Percentiles rank a stretch among this genome's conserved stretches.
phyloP scores from a whole-genome alignment of 768 basidiomycete species.

The Pleurotus cornucopiae region DNA sequence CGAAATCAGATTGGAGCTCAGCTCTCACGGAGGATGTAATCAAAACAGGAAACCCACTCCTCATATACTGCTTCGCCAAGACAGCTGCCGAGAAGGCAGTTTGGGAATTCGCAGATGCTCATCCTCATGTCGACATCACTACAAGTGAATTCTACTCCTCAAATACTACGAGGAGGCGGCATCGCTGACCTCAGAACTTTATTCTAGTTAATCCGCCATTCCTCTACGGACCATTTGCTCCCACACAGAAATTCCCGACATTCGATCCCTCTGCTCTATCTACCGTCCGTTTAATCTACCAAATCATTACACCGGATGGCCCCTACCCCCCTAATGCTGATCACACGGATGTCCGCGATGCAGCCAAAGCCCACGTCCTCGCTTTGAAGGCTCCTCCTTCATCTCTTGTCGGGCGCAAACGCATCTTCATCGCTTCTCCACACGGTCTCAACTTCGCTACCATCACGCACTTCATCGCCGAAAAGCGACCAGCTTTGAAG shows the following conservation, averaged over 20 bases:
- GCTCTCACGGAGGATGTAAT: constrained; percentile 25
- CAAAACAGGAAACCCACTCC: constrained; percentile 7
- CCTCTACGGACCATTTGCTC: constrained; percentile 32
- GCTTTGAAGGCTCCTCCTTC: constrained; percentile 23
- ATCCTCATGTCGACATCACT: constrained; percentile 34
- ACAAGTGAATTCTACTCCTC: constrained; percentile 21
- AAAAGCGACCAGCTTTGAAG: constrained; percentile 25
- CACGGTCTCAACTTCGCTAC: constrained; percentile 18
- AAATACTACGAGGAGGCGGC: neutral
- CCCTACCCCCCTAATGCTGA: constrained; percentile 17
- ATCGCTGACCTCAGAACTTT: neutral
- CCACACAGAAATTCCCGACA: constrained; percentile 18
- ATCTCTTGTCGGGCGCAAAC: constrained; percentile 26
- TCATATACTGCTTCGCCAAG: constrained; percentile 33
- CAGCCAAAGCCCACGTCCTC: constrained; percentile 28
- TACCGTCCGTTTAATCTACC: constrained; percentile 25
- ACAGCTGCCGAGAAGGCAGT: constrained; percentile 33
- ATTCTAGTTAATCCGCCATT: constrained; percentile 32
- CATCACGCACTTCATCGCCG: constrained; percentile 20
- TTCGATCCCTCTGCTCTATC: constrained; percentile 21
- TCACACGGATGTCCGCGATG: constrained; percentile 31
- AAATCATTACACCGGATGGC: constrained; percentile 22
- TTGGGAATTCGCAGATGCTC: constrained; percentile 36
- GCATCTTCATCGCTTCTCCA: constrained; percentile 27
- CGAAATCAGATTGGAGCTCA: constrained; percentile 28